A percentile compares a stretch with the other conserved stretches of the same genome.
These are phyloP conservation scores for Austroboletus niveus DNA, from an alignment of 1,284 basidiomycete species.

Conservation along the genomic window DNA sequence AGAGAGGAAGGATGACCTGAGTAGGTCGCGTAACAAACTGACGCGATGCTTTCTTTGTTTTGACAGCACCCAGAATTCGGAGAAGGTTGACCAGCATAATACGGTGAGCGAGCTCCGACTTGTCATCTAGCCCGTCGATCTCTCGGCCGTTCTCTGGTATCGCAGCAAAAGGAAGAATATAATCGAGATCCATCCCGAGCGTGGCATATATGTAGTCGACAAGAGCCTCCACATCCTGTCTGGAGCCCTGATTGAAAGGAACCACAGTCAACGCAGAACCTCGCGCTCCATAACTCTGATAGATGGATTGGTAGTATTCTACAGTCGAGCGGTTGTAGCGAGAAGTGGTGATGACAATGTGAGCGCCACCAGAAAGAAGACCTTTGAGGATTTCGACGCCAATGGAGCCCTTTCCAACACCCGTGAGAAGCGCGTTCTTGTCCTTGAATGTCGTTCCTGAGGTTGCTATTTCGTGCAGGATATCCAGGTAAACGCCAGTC, in stretches of 20 bases:
- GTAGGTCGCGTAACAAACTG: slow-evolving; percentile 97
- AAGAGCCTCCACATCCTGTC: slow-evolving; percentile 95
- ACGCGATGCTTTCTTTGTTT: slow-evolving; percentile 95
- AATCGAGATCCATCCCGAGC: slow-evolving; percentile 94
- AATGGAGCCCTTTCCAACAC: slow-evolving; percentile 97
- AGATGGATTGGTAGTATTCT: slow-evolving; percentile 98
- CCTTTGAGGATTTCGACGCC: slow-evolving; percentile 98
- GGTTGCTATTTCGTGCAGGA: slow-evolving; percentile 96
- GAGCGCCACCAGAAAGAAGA: slow-evolving; percentile 92
- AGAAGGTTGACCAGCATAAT: slow-evolving; percentile 96
- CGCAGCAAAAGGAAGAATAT: slow-evolving; percentile 97
- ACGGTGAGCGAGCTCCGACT: slow-evolving; percentile 96
- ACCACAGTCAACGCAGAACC: slow-evolving; percentile 96
- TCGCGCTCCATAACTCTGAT: slow-evolving; percentile 92
- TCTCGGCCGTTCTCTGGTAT: slow-evolving; percentile 98
- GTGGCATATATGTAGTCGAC: slow-evolving; percentile 98
- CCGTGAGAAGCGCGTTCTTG: slow-evolving; percentile 97
- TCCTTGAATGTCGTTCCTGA: slow-evolving; percentile 98
- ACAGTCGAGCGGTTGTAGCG: slow-evolving; percentile 92
- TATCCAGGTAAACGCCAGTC: slow-evolving; percentile 93
- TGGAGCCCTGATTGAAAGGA: slow-evolving; percentile 98
- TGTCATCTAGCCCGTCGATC: slow-evolving; percentile 96
- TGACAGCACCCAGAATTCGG: slow-evolving; percentile 94
- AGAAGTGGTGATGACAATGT: slow-evolving; percentile 96
- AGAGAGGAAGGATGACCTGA: slow-evolving; percentile 95